Evolutionary conservation across 108 stramenopile species (phyloP).

Genomic region (Conticribra guillardii): DNA sequence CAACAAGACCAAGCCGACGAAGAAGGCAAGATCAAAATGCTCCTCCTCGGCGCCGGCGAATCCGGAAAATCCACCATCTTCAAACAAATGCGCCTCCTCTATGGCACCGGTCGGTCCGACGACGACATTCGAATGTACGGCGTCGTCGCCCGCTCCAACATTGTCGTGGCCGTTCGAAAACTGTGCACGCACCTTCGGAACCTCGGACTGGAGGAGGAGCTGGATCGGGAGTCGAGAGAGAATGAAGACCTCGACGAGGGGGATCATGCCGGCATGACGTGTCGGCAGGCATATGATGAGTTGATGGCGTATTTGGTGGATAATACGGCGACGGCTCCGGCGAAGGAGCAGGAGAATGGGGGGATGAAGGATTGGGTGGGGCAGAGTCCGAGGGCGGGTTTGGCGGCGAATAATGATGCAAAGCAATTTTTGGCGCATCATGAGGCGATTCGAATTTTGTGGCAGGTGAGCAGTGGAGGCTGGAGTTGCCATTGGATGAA

Average conservation of each 20-base stretch:
- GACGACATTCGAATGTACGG: conserved; percentile 88
- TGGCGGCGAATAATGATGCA: conserved; percentile 86
- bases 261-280: conserved; percentile 56
- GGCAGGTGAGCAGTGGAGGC: too few relatives aligned
- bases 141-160: conserved; percentile 82
- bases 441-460: conserved; percentile 76
- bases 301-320: conserved; percentile 62
- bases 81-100: conserved; percentile 92
- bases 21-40: conserved; percentile 89
- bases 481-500: too few relatives aligned
- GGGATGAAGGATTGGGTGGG: conserved; percentile 86
- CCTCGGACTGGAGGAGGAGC: conserved; percentile 67
- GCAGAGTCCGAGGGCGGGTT: conserved; percentile 78
- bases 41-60: conserved; percentile 98
- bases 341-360: conserved; percentile 24
- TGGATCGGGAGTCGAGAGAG: conserved; percentile 64
- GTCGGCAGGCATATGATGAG: conserved; percentile 70
- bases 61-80: conserved; percentile 99
- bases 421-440: conserved; percentile 80
- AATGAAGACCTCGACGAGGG: conserved; percentile 39
- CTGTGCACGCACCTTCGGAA: conserved; percentile 65
- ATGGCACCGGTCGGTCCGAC: conserved; percentile 70
- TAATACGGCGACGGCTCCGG: conserved; percentile 58
- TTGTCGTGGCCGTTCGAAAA: conserved; percentile 81
- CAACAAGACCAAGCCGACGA: conserved; percentile 40